Base-by-base conservation (phyloP, 371 early-diverging fungal genomes). In the Parasitella parasitica region DNA sequence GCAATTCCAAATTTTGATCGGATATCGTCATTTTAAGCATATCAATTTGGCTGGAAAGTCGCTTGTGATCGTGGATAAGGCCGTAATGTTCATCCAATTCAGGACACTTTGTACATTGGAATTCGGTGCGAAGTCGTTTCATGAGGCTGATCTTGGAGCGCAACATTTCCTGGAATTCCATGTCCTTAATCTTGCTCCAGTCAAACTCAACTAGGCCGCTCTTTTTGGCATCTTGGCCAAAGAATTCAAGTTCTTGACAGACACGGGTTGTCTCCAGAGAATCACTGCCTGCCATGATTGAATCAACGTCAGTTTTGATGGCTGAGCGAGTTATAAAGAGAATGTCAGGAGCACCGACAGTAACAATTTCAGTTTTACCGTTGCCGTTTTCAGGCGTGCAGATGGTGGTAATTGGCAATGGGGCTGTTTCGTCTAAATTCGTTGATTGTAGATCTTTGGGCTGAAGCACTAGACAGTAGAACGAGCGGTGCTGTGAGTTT, bases 1-100 rank as follows among this genome's bases (percentile, higher is more conserved):
- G 75, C 2, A 97, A 76, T 51, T 93, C 93, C 11, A 98, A 83
- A 67, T 96, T 98, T 66, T 94, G 91, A 52, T 94, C 95, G 0
- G 94, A 92, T 20, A 96, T 87, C 7, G 86, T 87, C 57, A 85
- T 79, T 27, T 87, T 81, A 36, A 98, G 78, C 54, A 89, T 85
- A 20, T 89, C 87, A 9, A 97, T 73, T 63, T 91, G 85, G 12
- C 71, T 72, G 27, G 89, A 78, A 11, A 96, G 74, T 30, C 76
- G 69, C 32, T 86, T 85, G 59, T 90, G 86, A 20, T 77, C 83
- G 66, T 94, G 90, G 13, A 90, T 75, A 27, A 85, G 69, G 4
- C 80, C 84, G 71, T 90, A 96, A 77, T 93, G 94, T 39, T 86
- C 84, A 18, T 79, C 69, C 3, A 93, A 69, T 55, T 93, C 94